These are phyloP conservation scores for Polyporus arcularius DNA, from an alignment of 768 basidiomycete species.

Conservation along the genomic window DNA sequence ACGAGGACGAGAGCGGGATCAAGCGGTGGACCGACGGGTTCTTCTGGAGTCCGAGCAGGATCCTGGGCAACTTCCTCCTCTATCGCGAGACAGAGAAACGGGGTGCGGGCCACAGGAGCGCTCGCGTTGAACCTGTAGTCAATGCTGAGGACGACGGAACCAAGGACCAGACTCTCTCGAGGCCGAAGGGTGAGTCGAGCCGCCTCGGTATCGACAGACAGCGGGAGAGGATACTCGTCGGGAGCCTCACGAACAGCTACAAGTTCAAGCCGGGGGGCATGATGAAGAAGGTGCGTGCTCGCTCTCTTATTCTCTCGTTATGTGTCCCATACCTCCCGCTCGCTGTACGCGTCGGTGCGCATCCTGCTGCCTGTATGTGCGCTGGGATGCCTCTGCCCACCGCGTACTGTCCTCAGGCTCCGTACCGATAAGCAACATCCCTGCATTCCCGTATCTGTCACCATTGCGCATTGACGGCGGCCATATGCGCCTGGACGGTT, in stretches of 20 bases:
- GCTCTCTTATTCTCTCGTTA: not conserved
- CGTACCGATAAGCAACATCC: conserved; percentile 7
- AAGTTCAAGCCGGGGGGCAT: conserved; percentile 92
- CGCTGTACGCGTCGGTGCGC: not conserved
- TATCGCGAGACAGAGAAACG: conserved; percentile 93
- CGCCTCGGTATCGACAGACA: conserved; percentile 61
- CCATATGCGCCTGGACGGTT: not conserved
- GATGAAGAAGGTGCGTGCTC: conserved; percentile 86
- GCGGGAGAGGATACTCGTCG: conserved; percentile 80
- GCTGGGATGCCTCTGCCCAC: not conserved
- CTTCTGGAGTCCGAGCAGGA: conserved; percentile 92
- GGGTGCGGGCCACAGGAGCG: conserved; percentile 61
- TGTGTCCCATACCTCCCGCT: not conserved
- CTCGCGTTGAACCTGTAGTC: conserved; percentile 46
- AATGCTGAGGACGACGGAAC: conserved; percentile 33
- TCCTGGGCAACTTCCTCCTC: conserved; percentile 91
- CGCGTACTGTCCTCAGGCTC: not conserved
- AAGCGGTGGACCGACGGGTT: conserved; percentile 99
- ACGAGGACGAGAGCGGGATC: conserved; percentile 96
- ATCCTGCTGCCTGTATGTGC: not conserved
- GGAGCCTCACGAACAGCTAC: conserved; percentile 89
- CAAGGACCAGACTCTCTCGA: conserved; percentile 52
- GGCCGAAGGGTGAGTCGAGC: conserved; percentile 58
- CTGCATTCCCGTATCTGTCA: not conserved
- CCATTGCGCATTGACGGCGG: not conserved